A percentile compares a stretch with the other conserved stretches of the same genome.
phyloP scores from a whole-genome alignment of 768 basidiomycete genomes.

The Porphyrellus cyaneotinctus region DNA sequence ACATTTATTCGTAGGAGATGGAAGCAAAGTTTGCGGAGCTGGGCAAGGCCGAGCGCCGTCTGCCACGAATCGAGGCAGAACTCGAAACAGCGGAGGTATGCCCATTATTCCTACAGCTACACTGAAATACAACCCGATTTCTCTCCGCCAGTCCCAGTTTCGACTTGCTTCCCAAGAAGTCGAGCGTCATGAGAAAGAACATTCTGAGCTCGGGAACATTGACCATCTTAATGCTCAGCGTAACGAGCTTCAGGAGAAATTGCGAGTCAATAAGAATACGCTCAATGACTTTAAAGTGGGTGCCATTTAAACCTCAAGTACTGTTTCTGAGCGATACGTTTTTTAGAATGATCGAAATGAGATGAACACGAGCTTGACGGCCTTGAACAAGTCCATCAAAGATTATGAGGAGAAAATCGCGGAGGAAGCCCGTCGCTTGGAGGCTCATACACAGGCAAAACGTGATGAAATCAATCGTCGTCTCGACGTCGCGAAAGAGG shows the following conservation, averaged over 20 bases:
- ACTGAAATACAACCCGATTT: neutral
- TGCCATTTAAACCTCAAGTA: neutral
- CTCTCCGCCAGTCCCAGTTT: slow-evolving; percentile 30
- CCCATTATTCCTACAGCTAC: neutral
- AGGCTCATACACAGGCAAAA: slow-evolving; percentile 54
- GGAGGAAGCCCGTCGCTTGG: slow-evolving; percentile 51
- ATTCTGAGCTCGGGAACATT: slow-evolving; percentile 42
- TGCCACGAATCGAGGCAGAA: slow-evolving; percentile 39
- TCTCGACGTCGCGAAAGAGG: slow-evolving; percentile 44
- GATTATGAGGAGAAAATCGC: slow-evolving; percentile 45
- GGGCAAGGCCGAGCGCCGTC: slow-evolving; percentile 35
- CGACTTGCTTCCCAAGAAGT: slow-evolving; percentile 35
- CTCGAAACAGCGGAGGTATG: slow-evolving; percentile 39
- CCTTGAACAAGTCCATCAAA: slow-evolving; percentile 31
- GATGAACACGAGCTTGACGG: slow-evolving; percentile 42
- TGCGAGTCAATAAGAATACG: slow-evolving; percentile 43
- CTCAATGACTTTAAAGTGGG: slow-evolving; percentile 46
- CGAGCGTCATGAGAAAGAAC: slow-evolving; percentile 36
- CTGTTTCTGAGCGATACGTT: neutral
- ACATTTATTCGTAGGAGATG: slow-evolving; percentile 37
- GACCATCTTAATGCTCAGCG: slow-evolving; percentile 42
- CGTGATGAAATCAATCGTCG: slow-evolving; percentile 53
- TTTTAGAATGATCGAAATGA: slow-evolving; percentile 47
- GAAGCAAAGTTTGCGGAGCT: slow-evolving; percentile 38
- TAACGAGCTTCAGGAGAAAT: slow-evolving; percentile 35